Evolutionary conservation across 441 rosid genomes (phyloP).

Genomic region (Dalechampia spathulata): DNA sequence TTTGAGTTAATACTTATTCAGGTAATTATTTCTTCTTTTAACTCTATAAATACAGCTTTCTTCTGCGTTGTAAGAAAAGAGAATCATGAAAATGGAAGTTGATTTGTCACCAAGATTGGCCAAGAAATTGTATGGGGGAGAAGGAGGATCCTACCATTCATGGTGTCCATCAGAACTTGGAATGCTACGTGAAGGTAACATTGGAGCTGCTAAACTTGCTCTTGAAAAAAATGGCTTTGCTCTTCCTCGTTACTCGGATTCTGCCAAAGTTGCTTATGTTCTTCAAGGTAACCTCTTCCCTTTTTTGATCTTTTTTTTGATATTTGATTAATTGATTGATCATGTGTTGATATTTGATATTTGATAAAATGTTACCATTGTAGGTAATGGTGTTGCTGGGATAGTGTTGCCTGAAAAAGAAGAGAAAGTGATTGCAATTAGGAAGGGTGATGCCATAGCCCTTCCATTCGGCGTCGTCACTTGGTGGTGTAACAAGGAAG

Average conservation of each 20-base stretch:
- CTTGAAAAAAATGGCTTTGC: constrained; percentile 69
- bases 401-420: constrained; percentile 69
- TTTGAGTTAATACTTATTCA: no score
- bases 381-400: constrained; percentile 74
- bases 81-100: constrained; percentile 56
- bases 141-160: constrained; percentile 63
- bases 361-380: no score
- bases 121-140: constrained; percentile 46
- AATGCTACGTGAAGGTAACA: constrained; percentile 63
- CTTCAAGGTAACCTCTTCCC: constrained; percentile 47
- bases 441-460: no score
- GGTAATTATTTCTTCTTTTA: no score
- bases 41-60: no score
- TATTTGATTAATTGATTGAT: neutral
- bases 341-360: neutral
- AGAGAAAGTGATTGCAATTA: no score
- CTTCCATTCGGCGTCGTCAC: no score
- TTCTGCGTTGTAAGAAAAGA: no score
- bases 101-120: constrained; percentile 71
- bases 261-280: constrained; percentile 74
- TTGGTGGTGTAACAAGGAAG: constrained; percentile 75
- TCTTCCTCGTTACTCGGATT: constrained; percentile 73
- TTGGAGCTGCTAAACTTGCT: constrained; percentile 70
- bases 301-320: no score
- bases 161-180: constrained; percentile 71